These are phyloP conservation scores for Rhypophila decipiens DNA, from an alignment of 495 filamentous ascomycete species.

Conservation along the genomic window DNA sequence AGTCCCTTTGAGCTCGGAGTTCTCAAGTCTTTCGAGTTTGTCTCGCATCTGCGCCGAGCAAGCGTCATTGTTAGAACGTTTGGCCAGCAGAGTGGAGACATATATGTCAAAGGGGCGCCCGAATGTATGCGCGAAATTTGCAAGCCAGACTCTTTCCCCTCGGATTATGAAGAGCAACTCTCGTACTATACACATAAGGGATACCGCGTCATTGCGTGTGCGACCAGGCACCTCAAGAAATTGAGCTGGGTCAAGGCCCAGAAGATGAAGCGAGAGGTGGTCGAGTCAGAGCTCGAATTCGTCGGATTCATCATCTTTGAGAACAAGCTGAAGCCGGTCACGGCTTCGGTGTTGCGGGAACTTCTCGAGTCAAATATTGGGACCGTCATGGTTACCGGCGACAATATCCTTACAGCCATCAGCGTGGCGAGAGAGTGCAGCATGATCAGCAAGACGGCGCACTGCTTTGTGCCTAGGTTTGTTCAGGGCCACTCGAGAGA, in stretches of 20 bases:
- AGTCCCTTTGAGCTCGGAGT: conserved; percentile 72
- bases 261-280: conserved; percentile 81
- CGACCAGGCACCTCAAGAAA: conserved; percentile 77
- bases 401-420: conserved; percentile 96
- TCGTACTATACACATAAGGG: conserved; percentile 89
- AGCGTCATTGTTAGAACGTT: conserved; percentile 89
- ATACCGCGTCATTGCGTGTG: conserved; percentile 96
- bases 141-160: conserved; percentile 69
- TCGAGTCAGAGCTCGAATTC: conserved; percentile 77
- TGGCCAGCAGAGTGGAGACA: conserved; percentile 66
- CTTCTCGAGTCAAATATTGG: conserved; percentile 81
- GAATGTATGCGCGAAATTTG: conserved; percentile 96
- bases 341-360: conserved; percentile 69
- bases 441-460: conserved; percentile 69
- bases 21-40: conserved; percentile 86
- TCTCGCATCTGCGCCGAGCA: conserved; percentile 88
- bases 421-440: conserved; percentile 92
- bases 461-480: conserved; percentile 91
- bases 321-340: conserved; percentile 90
- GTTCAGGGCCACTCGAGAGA: conserved; percentile 64
- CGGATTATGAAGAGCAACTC: conserved; percentile 82
- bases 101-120: conserved; percentile 95
- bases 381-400: conserved; percentile 94
- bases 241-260: conserved; percentile 90
- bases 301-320: conserved; percentile 97